Percentiles rank a stretch among this genome's conserved stretches.
phyloP scores from a whole-genome alignment of 2,329 filamentous ascomycete genomes.

The Tolypocladium ophioglossoides region DNA sequence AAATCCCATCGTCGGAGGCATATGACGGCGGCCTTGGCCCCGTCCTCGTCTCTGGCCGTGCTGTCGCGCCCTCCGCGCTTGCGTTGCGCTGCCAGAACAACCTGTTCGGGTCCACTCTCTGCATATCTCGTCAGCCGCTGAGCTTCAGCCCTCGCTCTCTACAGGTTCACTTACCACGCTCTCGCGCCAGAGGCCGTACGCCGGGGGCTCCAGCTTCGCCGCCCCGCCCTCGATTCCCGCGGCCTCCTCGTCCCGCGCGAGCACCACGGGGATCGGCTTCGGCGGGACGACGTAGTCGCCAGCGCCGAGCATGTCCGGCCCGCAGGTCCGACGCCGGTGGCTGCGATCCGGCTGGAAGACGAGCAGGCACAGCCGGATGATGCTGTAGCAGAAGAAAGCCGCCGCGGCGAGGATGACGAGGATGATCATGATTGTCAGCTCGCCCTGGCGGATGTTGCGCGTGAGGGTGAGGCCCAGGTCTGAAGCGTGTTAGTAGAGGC shows the following conservation, averaged over 20 bases:
- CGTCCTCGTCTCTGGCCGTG: conserved; percentile 13
- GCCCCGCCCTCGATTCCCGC: conserved; percentile 44
- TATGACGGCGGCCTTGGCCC: conserved; percentile 61
- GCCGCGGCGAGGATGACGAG: conserved; percentile 64
- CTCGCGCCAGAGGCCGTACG: conserved; percentile 76
- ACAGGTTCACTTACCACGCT: conserved; percentile 55
- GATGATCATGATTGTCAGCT: conserved; percentile 72
- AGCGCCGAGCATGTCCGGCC: conserved; percentile 37
- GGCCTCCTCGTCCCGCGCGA: conserved; percentile 65
- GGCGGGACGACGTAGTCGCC: conserved; percentile 60
- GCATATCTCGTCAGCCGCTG: conserved; percentile 4
- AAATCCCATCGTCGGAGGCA: conserved; percentile 62
- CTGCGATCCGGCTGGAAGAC: conserved; percentile 37
- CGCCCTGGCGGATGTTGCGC: conserved; percentile 49
- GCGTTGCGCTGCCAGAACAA: conserved; percentile 70
- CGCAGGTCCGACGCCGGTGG: conserved; percentile 6
- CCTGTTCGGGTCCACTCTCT: conserved; percentile 70
- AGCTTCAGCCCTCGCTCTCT: background rate
- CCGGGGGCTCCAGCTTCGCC: conserved; percentile 58
- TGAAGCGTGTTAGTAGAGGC: conserved; percentile 20
- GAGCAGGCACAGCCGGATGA: conserved; percentile 63
- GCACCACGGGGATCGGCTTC: conserved; percentile 65
- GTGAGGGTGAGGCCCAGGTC: conserved; percentile 65
- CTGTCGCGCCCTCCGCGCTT: conserved; percentile 14
- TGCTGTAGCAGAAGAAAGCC: conserved; percentile 70